Percentiles rank a stretch among this genome's conserved stretches.
These are phyloP conservation scores for Apiospora aurea DNA, from an alignment of 2,329 filamentous ascomycete genomes.

Conservation along the genomic window DNA sequence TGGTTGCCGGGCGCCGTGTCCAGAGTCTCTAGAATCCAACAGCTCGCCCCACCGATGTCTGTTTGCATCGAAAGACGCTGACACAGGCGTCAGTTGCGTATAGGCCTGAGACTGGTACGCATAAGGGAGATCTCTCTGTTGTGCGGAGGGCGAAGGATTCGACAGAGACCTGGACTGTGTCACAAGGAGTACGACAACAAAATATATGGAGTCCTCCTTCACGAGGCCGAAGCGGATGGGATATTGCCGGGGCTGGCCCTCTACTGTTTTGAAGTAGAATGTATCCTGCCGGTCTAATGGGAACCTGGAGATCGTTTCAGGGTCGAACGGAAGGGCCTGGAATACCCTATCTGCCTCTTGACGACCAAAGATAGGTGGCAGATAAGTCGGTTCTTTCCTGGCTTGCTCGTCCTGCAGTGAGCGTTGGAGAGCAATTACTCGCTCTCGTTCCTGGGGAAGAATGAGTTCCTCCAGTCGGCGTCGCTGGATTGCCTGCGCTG, in stretches of 20 bases:
- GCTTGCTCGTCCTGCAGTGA: slow-evolving; percentile 64
- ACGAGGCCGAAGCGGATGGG: slow-evolving; percentile 62
- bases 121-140: slow-evolving; percentile 51
- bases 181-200: slow-evolving; percentile 60
- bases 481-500: slow-evolving; percentile 49
- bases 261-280: slow-evolving; percentile 59
- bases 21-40: slow-evolving; percentile 42
- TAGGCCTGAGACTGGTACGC: slow-evolving; percentile 51
- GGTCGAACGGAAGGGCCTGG: slow-evolving; percentile 59
- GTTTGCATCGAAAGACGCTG: slow-evolving; percentile 55
- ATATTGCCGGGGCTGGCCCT: slow-evolving; percentile 59
- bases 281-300: slow-evolving; percentile 61
- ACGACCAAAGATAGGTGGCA: slow-evolving; percentile 67
- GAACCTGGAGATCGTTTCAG: slow-evolving; percentile 60
- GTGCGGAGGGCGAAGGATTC: slow-evolving; percentile 55
- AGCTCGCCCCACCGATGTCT: slow-evolving; percentile 48
- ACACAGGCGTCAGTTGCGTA: slow-evolving; percentile 53
- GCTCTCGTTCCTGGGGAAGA: slow-evolving; percentile 58
- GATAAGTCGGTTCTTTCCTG: slow-evolving; percentile 66
- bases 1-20: slow-evolving; percentile 40
- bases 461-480: slow-evolving; percentile 64
- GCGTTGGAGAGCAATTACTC: slow-evolving; percentile 56
- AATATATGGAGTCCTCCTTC: slow-evolving; percentile 68
- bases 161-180: slow-evolving; percentile 46
- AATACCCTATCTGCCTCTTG: slow-evolving; percentile 62